A percentile compares a stretch with the other conserved stretches of the same genome.
Evolutionary conservation across 768 basidiomycete species (phyloP).

Genomic region (Termitomyces sp.): DNA sequence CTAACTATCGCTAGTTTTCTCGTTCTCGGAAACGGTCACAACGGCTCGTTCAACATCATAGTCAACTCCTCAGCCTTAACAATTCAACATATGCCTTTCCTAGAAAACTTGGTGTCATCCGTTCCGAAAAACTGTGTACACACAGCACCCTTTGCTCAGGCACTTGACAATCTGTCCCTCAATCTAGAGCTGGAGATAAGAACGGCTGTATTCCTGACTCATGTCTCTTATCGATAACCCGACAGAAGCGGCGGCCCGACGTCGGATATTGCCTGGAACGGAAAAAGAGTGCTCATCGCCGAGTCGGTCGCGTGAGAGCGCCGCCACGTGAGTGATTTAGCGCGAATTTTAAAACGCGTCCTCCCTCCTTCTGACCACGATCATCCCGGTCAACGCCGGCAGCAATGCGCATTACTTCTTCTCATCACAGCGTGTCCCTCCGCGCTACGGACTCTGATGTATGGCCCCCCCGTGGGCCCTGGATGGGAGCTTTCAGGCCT

Average conservation of each 20-base stretch:
- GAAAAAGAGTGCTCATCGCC: too few relatives aligned
- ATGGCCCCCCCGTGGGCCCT: slow-evolving; percentile 10
- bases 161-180: too few relatives aligned
- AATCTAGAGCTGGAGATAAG: too few relatives aligned
- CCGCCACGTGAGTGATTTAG: slow-evolving; percentile 1
- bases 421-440: slow-evolving; percentile 11
- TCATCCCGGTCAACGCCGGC: neutral
- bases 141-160: too few relatives aligned
- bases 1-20: too few relatives aligned
- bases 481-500: slow-evolving; percentile 15
- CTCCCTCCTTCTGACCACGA: neutral
- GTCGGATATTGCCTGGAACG: neutral
- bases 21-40: too few relatives aligned
- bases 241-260: neutral
- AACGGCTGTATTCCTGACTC: too few relatives aligned
- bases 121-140: too few relatives aligned
- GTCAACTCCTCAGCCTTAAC: too few relatives aligned
- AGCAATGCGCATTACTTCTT: slow-evolving; percentile 15
- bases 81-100: too few relatives aligned
- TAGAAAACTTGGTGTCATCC: too few relatives aligned
- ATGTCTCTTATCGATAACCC: neutral
- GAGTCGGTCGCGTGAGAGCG: slow-evolving; percentile 6
- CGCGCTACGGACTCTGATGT: slow-evolving; percentile 4
- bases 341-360: slow-evolving; percentile 4
- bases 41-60: too few relatives aligned